Conservation (phyloP, 805 yeast genomes). For the Starmerella sirachaensis region DNA sequence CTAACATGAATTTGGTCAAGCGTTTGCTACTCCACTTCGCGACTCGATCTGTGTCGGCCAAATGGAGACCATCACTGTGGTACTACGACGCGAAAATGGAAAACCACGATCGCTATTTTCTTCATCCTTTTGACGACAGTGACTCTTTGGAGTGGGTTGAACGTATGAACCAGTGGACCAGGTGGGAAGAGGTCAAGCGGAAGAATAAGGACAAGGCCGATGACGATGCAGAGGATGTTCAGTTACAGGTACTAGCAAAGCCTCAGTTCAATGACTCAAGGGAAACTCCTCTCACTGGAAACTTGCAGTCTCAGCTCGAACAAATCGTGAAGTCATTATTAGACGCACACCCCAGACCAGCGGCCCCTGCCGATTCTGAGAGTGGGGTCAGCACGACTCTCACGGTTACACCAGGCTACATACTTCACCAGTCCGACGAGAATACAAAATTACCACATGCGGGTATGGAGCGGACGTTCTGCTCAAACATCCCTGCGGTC, state of each 20-base stretch:
- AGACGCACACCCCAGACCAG: neutral
- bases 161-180: conserved; percentile 20
- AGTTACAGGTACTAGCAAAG: neutral
- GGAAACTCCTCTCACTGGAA: too few species aligned
- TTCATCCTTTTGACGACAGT: conserved; percentile 19
- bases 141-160: conserved; percentile 26
- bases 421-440: conserved; percentile 20
- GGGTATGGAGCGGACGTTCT: conserved; percentile 20
- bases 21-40: conserved; percentile 17
- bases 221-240: neutral
- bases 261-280: conserved; percentile 6
- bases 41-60: conserved; percentile 2
- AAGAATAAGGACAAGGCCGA: neutral
- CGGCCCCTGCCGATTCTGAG: neutral
- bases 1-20: conserved; percentile 17
- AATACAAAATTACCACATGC: conserved; percentile 11
- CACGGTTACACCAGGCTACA: conserved; percentile 27
- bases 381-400: conserved; percentile 18
- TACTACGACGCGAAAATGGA: conserved; percentile 15
- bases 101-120: conserved; percentile 6
- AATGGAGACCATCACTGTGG: conserved; percentile 13
- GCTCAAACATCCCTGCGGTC: conserved; percentile 25
- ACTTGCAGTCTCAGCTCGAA: neutral
- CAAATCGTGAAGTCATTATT: neutral
- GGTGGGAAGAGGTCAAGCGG: conserved; percentile 20